Evolutionary conservation across 306 rosid species (phyloP).

Genomic region (Rosa multiflora): DNA sequence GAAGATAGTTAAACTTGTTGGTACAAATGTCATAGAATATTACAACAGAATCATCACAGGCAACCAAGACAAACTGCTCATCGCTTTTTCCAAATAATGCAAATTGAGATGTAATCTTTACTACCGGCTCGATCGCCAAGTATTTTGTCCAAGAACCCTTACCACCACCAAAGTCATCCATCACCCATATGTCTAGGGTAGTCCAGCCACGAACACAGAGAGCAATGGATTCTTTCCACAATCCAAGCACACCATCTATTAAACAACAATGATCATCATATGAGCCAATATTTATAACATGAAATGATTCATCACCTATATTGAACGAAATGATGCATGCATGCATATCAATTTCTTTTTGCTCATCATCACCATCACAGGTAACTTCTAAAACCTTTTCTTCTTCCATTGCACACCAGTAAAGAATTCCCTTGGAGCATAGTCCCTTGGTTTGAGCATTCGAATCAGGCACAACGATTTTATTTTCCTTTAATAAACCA

Average conservation of each 20-base stretch:
- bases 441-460: no score
- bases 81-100: not conserved
- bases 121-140: not conserved
- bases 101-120: not conserved
- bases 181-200: not conserved
- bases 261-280: not conserved
- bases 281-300: not conserved
- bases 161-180: not conserved
- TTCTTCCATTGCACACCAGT: no score
- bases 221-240: not conserved
- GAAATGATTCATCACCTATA: slow-evolving; percentile 8
- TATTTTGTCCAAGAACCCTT: slow-evolving; percentile 9
- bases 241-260: not conserved
- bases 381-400: no score
- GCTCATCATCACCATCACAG: no score
- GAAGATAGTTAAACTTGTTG: not conserved
- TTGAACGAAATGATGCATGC: not conserved
- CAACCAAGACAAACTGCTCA: not conserved
- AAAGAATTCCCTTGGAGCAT: no score
- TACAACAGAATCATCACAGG: not conserved
- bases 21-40: not conserved
- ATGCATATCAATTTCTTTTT: not conserved
- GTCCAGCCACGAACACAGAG: no score
- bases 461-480: no score
- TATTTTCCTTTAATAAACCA: no score